phyloP scores from a whole-genome alignment of 148 eudicot genomes.

The Selenicereus undatus region DNA sequence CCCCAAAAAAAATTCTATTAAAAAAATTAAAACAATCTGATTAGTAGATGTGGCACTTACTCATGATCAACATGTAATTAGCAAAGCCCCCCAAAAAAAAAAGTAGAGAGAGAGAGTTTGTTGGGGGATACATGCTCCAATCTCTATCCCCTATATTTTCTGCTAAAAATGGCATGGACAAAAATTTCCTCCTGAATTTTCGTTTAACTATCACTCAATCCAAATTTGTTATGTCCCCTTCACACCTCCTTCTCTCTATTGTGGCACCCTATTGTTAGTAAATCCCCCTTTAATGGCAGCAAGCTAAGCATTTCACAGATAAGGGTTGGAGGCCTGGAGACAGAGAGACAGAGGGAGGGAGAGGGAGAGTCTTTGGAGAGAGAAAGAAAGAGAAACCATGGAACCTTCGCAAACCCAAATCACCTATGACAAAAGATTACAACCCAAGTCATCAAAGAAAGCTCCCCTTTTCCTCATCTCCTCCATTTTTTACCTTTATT shows the following conservation, averaged over 20 bases:
- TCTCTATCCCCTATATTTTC: slow-evolving; percentile 12
- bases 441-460: background rate
- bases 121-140: background rate
- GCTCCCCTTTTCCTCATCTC: background rate
- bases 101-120: background rate
- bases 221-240: background rate
- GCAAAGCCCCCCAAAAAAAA: background rate
- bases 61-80: background rate
- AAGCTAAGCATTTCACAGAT: slow-evolving; percentile 17
- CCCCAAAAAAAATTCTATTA: no score
- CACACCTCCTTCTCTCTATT: background rate
- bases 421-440: background rate
- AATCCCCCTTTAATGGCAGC: slow-evolving; percentile 21
- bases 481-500: background rate
- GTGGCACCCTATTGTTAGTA: slow-evolving; percentile 23
- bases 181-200: slow-evolving; percentile 9
- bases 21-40: no score
- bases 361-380: slow-evolving; percentile 12
- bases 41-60: no score
- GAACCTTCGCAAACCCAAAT: slow-evolving; percentile 21
- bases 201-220: background rate
- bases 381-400: slow-evolving; percentile 4
- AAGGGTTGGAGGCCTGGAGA: background rate
- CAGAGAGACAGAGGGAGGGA: background rate
- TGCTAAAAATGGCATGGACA: slow-evolving; percentile 9